Evolutionary conservation across 2,329 filamentous ascomycete species (phyloP), one percentile per base, ranked within the genome.

Genomic region (Alternaria triticimaculans): DNA sequence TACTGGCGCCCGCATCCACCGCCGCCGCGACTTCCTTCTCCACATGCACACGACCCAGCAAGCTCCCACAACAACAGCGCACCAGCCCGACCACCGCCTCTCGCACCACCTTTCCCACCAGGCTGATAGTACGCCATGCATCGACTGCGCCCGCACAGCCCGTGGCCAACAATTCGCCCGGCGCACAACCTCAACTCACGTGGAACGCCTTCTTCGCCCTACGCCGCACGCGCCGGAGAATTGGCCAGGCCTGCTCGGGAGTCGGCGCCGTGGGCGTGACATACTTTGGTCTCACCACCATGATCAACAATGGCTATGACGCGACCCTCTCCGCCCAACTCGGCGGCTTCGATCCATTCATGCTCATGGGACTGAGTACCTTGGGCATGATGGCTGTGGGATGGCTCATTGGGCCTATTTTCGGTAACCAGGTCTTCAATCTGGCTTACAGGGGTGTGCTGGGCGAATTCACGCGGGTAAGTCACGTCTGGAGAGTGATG

Each of bases 181-280:
- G 55, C 53, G 55, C 67, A 45, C 62, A 67, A 46, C 67, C 70
- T 11, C 71, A 80, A 60, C 80, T 86, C 41, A 84, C 84, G 82
- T 98, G 95, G 95, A 91, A 97, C 83, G 89, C 89, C 56, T 98
- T 97, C 85, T 97, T 98, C 85, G 88, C 89, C 78, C 90, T 98
- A 64, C 93, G 95, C 76, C 92, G 93, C 73, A 91, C 90, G 64
- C 92, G 95, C 60, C 90, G 95, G 64, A 89, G 92, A 73, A 92
- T 94, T 84, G 93, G 95, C 78, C 87, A 97, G 41, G 87, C 87
- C 54, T 94, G 93, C 68, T 95, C 92, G 50, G 84, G 93, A 56
- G 78, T 88, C 33, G 88, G 87, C 33, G 90, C 90, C 45, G 68
- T 90, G 6, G 82, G 84, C 12, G 88, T 88, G 63, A 91, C 92